Conservation (phyloP, 2,329 filamentous ascomycete genomes). For the Magnaporthiopsis rhizophila region DNA sequence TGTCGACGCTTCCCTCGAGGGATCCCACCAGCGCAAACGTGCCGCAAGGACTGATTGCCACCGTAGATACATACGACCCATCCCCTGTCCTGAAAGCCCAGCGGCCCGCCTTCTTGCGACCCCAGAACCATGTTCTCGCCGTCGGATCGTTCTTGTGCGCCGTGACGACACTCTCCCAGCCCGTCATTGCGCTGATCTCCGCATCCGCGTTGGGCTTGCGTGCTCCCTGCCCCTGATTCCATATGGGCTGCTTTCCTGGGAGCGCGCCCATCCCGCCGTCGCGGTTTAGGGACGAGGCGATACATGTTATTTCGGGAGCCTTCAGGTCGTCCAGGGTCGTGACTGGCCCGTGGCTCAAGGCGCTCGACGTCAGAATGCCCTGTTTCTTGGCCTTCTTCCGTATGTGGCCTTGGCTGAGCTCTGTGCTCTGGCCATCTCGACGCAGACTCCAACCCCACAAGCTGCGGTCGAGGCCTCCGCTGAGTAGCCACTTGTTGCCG, state of each 20-base stretch:
- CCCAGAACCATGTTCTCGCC: slow-evolving; percentile 97
- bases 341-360: slow-evolving; percentile 50
- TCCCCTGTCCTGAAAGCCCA: slow-evolving; percentile 91
- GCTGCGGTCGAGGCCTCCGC: slow-evolving; percentile 80
- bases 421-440: slow-evolving; percentile 85
- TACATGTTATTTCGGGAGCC: slow-evolving; percentile 83
- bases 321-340: slow-evolving; percentile 69
- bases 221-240: slow-evolving; percentile 32
- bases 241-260: slow-evolving; percentile 69
- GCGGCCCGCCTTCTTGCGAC: slow-evolving; percentile 80
- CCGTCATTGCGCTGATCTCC: slow-evolving; percentile 68
- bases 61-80: slow-evolving; percentile 71
- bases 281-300: slow-evolving; percentile 85
- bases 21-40: slow-evolving; percentile 91
- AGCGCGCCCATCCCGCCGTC: slow-evolving; percentile 89
- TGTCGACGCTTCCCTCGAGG: slow-evolving; percentile 73
- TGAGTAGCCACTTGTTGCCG: slow-evolving; percentile 88
- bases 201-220: slow-evolving; percentile 38
- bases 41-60: slow-evolving; percentile 84
- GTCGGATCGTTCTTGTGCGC: slow-evolving; percentile 79
- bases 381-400: slow-evolving; percentile 84
- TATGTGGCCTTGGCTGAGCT: slow-evolving; percentile 85
- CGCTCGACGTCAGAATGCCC: slow-evolving; percentile 56
- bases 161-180: slow-evolving; percentile 95
- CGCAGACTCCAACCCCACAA: slow-evolving; percentile 96